These are phyloP conservation scores for Fusarium sp. DNA, from an alignment of 2,329 filamentous ascomycete genomes.

Conservation along the genomic window DNA sequence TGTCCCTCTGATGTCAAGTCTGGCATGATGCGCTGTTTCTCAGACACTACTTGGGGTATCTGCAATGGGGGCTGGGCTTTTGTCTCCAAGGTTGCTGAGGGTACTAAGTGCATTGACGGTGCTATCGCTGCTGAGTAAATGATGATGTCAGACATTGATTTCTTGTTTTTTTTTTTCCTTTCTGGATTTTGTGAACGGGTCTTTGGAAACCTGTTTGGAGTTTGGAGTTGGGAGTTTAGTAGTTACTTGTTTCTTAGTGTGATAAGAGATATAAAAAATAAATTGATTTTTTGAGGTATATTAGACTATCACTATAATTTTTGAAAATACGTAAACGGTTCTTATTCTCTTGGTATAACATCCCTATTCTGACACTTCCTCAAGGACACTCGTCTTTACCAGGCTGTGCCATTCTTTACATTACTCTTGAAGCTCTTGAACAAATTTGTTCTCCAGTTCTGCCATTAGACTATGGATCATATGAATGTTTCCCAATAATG, in stretches of 20 bases:
- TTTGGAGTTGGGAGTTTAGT: too few relatives aligned
- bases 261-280: too few relatives aligned
- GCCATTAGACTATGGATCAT: too few relatives aligned
- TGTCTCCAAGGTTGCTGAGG: slow-evolving; percentile 27
- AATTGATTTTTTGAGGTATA: neutral
- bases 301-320: neutral
- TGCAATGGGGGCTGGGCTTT: slow-evolving; percentile 39
- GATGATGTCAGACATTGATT: accelerated
- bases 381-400: too few relatives aligned
- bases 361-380: too few relatives aligned
- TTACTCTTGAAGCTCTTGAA: too few relatives aligned
- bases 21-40: slow-evolving; percentile 31
- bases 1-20: slow-evolving; percentile 18
- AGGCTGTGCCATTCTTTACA: neutral
- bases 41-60: slow-evolving; percentile 30
- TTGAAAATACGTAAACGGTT: neutral
- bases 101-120: slow-evolving; percentile 35
- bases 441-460: too few relatives aligned
- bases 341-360: accelerated
- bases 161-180: neutral
- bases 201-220: too few relatives aligned
- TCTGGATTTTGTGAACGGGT: accelerated
- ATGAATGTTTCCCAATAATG: too few relatives aligned
- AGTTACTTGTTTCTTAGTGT: neutral
- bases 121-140: neutral